phyloP scores from a whole-genome alignment of 331 rosid species.

The Rhamnella rubrinervis region DNA sequence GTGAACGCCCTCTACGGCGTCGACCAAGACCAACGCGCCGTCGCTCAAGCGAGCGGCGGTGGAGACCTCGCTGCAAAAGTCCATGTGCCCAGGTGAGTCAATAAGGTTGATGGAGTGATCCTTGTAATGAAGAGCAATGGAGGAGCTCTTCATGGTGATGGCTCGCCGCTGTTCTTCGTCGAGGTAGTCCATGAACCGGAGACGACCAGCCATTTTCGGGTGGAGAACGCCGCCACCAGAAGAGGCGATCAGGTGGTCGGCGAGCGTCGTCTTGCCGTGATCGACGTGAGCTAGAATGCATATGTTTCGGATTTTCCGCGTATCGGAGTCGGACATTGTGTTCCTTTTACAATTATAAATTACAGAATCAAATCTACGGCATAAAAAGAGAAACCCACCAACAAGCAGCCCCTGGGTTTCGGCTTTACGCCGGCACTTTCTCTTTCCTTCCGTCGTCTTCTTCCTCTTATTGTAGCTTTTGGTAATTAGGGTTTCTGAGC shows the following conservation, averaged over 20 bases:
- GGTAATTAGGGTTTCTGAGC: too few species aligned
- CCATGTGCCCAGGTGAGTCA: constrained; percentile 90
- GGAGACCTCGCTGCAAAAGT: constrained; percentile 84
- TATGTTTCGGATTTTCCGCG: constrained; percentile 59
- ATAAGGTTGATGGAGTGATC: constrained; percentile 60
- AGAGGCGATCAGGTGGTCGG: constrained; percentile 75
- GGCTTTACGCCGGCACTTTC: too few species aligned
- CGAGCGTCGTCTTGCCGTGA: constrained; percentile 86
- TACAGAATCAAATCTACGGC: too few species aligned
- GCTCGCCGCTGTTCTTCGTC: constrained; percentile 85
- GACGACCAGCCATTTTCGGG: constrained; percentile 74
- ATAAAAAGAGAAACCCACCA: too few species aligned
- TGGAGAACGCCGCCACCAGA: constrained; percentile 62
- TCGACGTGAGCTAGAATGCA: constrained; percentile 84
- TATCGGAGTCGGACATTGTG: constrained; percentile 27
- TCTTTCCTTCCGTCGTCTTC: too few species aligned
- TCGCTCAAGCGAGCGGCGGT: constrained; percentile 80
- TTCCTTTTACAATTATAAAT: too few species aligned
- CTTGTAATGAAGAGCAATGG: constrained; percentile 46
- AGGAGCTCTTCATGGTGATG: constrained; percentile 87
- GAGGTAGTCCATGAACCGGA: constrained; percentile 80
- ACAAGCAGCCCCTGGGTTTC: too few species aligned
- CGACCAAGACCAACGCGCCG: constrained; percentile 74
- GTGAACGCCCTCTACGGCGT: constrained; percentile 87
- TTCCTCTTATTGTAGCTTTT: too few species aligned